phyloP scores from a whole-genome alignment of 2,329 filamentous ascomycete genomes.

The Penicillium brevicompactum region DNA sequence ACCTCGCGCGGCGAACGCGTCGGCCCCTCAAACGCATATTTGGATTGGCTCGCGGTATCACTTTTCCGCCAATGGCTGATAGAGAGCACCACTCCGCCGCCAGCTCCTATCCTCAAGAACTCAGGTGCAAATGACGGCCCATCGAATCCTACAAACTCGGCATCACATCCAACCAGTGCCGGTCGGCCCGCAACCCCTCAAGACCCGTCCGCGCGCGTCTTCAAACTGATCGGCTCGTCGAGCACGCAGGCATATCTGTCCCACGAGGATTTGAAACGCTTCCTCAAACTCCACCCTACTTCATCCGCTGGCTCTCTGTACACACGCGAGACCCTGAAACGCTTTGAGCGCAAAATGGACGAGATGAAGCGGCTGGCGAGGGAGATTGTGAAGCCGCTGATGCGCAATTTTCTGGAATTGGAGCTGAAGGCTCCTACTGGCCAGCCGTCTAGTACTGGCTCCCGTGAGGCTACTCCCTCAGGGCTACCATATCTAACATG shows the following conservation, averaged over 20 bases:
- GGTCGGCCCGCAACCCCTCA: slow-evolving; percentile 28
- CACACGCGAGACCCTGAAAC: slow-evolving; percentile 78
- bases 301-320: slow-evolving; percentile 65
- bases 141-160: slow-evolving; percentile 9
- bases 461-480: slow-evolving; percentile 39
- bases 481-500: slow-evolving; percentile 66
- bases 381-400: slow-evolving; percentile 80
- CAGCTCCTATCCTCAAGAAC: slow-evolving; percentile 51
- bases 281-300: slow-evolving; percentile 75
- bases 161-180: slow-evolving; percentile 17
- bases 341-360: slow-evolving; percentile 84
- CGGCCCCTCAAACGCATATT: slow-evolving; percentile 73
- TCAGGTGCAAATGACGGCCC: slow-evolving; percentile 6
- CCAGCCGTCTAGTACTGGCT: slow-evolving; percentile 24
- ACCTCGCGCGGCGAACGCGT: slow-evolving; percentile 82
- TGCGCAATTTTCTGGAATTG: slow-evolving; percentile 81
- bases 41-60: slow-evolving; percentile 86
- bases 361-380: slow-evolving; percentile 84
- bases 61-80: slow-evolving; percentile 92
- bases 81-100: slow-evolving; percentile 79
- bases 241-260: slow-evolving; percentile 66
- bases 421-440: slow-evolving; percentile 57
- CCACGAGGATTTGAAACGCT: slow-evolving; percentile 88
- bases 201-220: slow-evolving; percentile 65
- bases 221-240: slow-evolving; percentile 71